Evolutionary conservation across 1,284 basidiomycete species (phyloP), one percentile per base, ranked within the genome.

Genomic region (Sutorius eximius): DNA sequence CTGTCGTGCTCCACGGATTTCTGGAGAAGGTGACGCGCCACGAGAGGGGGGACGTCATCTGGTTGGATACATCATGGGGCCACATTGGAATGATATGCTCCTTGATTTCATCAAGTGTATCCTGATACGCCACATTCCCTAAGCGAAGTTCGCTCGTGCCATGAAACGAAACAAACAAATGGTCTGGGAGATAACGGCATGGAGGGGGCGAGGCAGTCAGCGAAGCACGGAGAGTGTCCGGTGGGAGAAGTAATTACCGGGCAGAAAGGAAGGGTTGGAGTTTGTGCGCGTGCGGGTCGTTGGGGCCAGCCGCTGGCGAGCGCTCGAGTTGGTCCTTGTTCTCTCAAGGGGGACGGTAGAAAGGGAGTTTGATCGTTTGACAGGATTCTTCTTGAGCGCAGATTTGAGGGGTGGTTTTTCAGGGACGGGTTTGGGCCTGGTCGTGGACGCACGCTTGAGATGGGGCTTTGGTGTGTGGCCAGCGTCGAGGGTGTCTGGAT

Each of bases 111-210:
- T 77, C 75, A 5, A 75, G 63, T 0, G 70, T 72, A 13, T 66
- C 60, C 38, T 73, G 69, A 53, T 68, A 70, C 47, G 68, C 65
- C 32, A 81, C 62, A 52, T 77, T 77, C 37, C 72, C 72, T 16
- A 81, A 53, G 29, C 70, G 71, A 41, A 81, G 59, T 55, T 77
- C 74, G 54, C 71, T 75, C 20, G 73, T 68, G 32, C 71, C 66
- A 22, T 76, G 75, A 59, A 85, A 81, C 29, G 81, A 78, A 51
- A 85, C 71, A 60, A 84, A 81, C 74, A 83, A 76, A 59, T 84
- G 81, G 53, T 78, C 83, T 83, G 41, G 36, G 30, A 11, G 45
- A 50, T 57, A 51, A 61, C 49, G 57, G 60, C 60, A 61, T 52
- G 55, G 49, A 49, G 29, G 54, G 52, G 53, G 53, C 32, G 51